phyloP scores from a whole-genome alignment of 2,329 filamentous ascomycete genomes.

The Curvularia verruculosa region DNA sequence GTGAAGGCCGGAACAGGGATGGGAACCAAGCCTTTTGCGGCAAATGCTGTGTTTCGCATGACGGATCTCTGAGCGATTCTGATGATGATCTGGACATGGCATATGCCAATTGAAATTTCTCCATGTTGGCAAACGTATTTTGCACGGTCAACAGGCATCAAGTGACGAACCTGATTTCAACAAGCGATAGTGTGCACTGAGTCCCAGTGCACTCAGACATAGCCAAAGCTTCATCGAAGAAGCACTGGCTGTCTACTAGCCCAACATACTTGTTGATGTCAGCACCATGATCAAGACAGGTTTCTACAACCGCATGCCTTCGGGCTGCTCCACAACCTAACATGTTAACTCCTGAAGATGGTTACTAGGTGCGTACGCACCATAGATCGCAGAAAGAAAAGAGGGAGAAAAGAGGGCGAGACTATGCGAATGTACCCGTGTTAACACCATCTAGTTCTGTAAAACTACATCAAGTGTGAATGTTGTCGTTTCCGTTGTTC shows the following conservation, averaged over 20 bases:
- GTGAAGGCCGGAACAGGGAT: neutral
- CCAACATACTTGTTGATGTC: neutral
- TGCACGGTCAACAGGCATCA: neutral
- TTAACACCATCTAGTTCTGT: neutral
- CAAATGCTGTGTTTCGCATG: neutral
- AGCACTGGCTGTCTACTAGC: too few relatives aligned
- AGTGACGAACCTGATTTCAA: neutral
- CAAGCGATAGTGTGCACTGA: too few relatives aligned
- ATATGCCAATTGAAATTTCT: neutral
- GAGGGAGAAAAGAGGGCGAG: neutral
- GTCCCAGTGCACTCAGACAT: too few relatives aligned
- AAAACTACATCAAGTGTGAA: neutral
- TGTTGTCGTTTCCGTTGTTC: neutral
- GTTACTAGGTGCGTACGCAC: neutral
- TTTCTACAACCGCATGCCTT: too few relatives aligned
- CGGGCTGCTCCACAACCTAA: neutral
- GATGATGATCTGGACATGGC: neutral
- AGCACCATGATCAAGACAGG: too few relatives aligned
- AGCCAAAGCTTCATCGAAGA: too few relatives aligned
- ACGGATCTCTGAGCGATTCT: neutral
- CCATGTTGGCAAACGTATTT: neutral
- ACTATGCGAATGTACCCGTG: neutral
- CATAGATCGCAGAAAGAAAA: neutral
- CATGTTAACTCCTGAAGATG: neutral
- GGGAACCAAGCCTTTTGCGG: neutral